These are phyloP conservation scores for Acanthamoeba sp. DNA, from an alignment of 208 protist genomes.

Conservation along the genomic window DNA sequence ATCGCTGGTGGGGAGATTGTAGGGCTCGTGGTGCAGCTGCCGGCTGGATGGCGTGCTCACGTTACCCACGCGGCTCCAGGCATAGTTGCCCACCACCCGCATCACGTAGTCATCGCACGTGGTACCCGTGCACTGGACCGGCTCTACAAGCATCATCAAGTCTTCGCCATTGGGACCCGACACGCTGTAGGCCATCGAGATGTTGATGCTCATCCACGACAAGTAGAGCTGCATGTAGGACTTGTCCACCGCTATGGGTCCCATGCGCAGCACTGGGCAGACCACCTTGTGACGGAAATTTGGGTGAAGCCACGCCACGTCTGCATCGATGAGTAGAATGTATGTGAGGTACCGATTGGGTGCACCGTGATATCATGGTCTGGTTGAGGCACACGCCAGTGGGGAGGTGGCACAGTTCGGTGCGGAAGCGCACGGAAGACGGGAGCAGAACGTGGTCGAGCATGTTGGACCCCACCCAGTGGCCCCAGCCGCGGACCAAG, in stretches of 20 bases:
- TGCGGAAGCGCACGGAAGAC: background rate
- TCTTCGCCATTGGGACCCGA: background rate
- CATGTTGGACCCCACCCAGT: background rate
- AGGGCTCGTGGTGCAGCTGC: background rate
- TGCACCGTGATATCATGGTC: background rate
- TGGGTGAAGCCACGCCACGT: accelerated
- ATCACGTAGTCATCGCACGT: background rate
- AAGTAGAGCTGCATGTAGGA: conserved; percentile 19
- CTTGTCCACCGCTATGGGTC: background rate
- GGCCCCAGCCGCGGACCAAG: background rate
- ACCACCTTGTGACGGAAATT: background rate
- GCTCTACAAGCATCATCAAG: background rate
- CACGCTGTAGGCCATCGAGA: background rate
- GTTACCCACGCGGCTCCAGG: background rate
- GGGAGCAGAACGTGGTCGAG: background rate
- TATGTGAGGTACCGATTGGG: background rate
- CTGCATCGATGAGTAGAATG: too few relatives aligned
- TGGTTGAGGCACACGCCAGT: background rate
- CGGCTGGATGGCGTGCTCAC: background rate
- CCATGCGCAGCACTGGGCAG: background rate
- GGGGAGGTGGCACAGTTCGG: background rate
- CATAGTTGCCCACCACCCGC: background rate
- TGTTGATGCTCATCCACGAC: background rate
- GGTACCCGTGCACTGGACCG: background rate
- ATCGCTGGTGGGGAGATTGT: background rate